phyloP scores from a whole-genome alignment of 257 asterid genomes.

The Przewalskia tangutica region DNA sequence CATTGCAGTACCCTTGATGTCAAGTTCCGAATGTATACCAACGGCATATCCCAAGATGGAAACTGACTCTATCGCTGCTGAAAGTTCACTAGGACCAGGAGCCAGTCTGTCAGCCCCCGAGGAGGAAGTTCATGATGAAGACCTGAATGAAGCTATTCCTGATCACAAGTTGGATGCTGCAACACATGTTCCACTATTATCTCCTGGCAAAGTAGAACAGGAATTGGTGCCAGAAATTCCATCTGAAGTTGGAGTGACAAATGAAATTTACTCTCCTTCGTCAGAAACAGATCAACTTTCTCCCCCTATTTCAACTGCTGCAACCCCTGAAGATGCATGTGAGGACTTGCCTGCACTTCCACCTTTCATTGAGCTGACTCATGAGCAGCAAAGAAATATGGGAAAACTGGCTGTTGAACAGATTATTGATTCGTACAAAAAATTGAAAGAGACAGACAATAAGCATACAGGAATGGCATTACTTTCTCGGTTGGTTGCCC shows the following conservation, averaged over 20 bases:
- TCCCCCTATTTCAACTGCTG: slow-evolving; percentile 38
- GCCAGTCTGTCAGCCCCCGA: slow-evolving; percentile 20
- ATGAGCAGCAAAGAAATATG: slow-evolving; percentile 44
- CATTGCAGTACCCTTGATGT: slow-evolving; percentile 21
- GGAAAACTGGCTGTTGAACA: slow-evolving; percentile 57
- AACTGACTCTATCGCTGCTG: slow-evolving; percentile 26
- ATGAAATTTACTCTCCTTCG: slow-evolving; percentile 68
- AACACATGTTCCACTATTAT: slow-evolving; percentile 21
- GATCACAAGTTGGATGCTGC: slow-evolving; percentile 31
- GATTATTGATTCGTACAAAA: slow-evolving; percentile 55
- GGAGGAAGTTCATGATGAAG: slow-evolving; percentile 35
- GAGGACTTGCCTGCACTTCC: slow-evolving; percentile 57
- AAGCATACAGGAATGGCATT: slow-evolving; percentile 72
- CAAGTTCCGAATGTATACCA: slow-evolving; percentile 30
- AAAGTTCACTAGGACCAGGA: slow-evolving; percentile 20
- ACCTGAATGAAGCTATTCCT: slow-evolving; percentile 24
- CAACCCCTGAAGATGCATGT: slow-evolving; percentile 38
- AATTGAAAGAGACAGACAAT: slow-evolving; percentile 40
- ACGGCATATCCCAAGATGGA: slow-evolving; percentile 35
- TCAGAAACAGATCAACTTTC: slow-evolving; percentile 57
- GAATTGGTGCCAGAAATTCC: slow-evolving; percentile 29
- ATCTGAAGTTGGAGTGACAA: slow-evolving; percentile 28
- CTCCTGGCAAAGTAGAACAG: slow-evolving; percentile 35
- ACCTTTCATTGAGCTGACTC: slow-evolving; percentile 44
- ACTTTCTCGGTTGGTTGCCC: slow-evolving; percentile 85